Base-by-base conservation (phyloP, 345 rosid genomes). In the Lepidium didymum region DNA sequence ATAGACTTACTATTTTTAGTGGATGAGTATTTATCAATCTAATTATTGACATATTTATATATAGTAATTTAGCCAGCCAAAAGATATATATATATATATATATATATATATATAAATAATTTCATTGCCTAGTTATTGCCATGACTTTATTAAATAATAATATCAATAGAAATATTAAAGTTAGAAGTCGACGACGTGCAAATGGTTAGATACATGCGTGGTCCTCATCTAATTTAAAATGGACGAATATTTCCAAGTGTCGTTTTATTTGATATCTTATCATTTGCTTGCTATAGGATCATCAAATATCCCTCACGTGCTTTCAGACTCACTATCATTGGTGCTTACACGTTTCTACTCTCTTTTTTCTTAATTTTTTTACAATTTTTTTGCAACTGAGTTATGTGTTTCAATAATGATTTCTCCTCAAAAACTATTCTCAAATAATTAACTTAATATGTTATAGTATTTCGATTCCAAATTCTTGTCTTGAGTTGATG, bases 251-350 rank as follows among this genome's bases (percentile, higher is more conserved):
- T 56, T 51, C 35, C 46, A 41, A 65, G 6, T 57, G 46, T 57
- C 43, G 51, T 65, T 64, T 64, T 64, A 34, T 47, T 46, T 42
- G 23, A 50, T 50, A 49, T 41, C 9, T 23, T 73, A 27, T 49
- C 54, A 57, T 58, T 36, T 42, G 47, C 51, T 33, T 36, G 16
- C 45, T 53, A 65, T 41, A 57, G 31, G 61, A 73, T 60, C 61
- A 38, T 65, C 55, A 64, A 52, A 64, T 57, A 56, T 19, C 16
- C 41, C 55, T 49, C 77, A 73, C 77, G 67, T 73, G 62, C 60
- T 73, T 65, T 57, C 54, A 65, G 67, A 55, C 47, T 5, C 46
- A 49, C 41, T 40, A 15, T 65, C 10, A 65, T 31, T 73, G 59
- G 60, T 57, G 72, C 23, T 49, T 65, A 59, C 67, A 46, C 71